Evolutionary conservation across 192 early-diverging fungal genomes (phyloP), one percentile per base, ranked within the genome.

Genomic region (Umbelopsis isabellina): DNA sequence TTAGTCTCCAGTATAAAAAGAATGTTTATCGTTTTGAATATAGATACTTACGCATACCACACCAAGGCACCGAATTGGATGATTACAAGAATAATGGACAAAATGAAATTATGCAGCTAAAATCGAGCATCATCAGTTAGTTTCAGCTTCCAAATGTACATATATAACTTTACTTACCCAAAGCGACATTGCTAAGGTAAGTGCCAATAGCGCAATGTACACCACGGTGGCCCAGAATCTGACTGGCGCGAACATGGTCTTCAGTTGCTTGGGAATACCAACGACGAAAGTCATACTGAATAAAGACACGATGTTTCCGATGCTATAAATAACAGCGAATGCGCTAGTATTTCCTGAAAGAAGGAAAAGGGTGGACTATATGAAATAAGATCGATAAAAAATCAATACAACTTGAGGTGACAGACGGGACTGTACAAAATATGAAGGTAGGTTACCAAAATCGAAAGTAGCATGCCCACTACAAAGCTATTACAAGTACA

Each of bases 261-360:
- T 94, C 47, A 98, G 51, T 82, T 98, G 97, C 72, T 90, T 87
- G 65, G 77, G 82, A 72, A 94, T 92, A 45, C 95, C 95, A 35
- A 96, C 86, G 48, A 98, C 79, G 80, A 98, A 98, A 22, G 93
- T 91, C 64, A 92, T 96, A 49, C 93, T 87, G 66, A 93, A 61
- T 66, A 98, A 72, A 33, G 95, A 93, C 21, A 97, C 67, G 21
- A 97, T 70, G 77, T 98, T 98, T 52, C 97, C 97, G 16, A 95
- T 70, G 49, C 93, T 93, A 76, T 97, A 98, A 49, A 96, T 83
- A 46, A 95, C 83, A 22, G 97, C 97, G 86, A 97, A 98, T 8
- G 84, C 87, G 10, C 86, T 74, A 51, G 94, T 69, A 45, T 87
- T 78, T 8, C 83, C 89, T 23, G 87, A 73, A 0, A 78, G 50